phyloP scores from a whole-genome alignment of 495 filamentous ascomycete genomes.

The Coniosporium apollinis region DNA sequence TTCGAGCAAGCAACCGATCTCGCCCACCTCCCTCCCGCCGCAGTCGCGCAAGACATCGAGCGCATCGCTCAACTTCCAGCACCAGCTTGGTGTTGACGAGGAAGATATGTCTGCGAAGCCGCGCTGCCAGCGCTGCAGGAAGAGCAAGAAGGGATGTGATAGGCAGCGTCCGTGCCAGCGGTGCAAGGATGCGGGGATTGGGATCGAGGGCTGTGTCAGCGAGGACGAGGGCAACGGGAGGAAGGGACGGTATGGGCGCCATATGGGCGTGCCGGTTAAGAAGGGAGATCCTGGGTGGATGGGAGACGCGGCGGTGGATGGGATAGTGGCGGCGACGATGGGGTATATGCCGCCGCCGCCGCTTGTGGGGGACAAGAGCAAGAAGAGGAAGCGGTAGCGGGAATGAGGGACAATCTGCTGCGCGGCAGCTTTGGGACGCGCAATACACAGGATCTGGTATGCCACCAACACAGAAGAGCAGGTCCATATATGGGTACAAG shows the following conservation, averaged over 20 bases:
- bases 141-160: slow-evolving; percentile 99
- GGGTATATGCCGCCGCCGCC: slow-evolving; percentile 12
- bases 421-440: no score
- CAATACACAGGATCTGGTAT: no score
- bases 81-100: slow-evolving; percentile 62
- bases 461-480: no score
- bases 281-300: slow-evolving; percentile 38
- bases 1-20: slow-evolving; percentile 39
- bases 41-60: slow-evolving; percentile 67
- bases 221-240: slow-evolving; percentile 94
- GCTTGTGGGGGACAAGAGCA: slow-evolving; percentile 40
- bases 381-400: slow-evolving; percentile 60
- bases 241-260: slow-evolving; percentile 88
- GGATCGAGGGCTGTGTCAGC: slow-evolving; percentile 80
- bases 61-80: slow-evolving; percentile 49
- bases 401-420: no score
- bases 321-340: slow-evolving; percentile 7
- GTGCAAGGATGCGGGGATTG: slow-evolving; percentile 90
- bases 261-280: slow-evolving; percentile 90
- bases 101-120: slow-evolving; percentile 87
- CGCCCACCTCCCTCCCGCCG: slow-evolving; percentile 44
- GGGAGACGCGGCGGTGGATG: not conserved
- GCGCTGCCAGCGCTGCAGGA: slow-evolving; percentile 92
- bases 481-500: no score
- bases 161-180: slow-evolving; percentile 84